Evolutionary conservation across 2,329 filamentous ascomycete genomes (phyloP).

Genomic region (Gyromitra esculenta): DNA sequence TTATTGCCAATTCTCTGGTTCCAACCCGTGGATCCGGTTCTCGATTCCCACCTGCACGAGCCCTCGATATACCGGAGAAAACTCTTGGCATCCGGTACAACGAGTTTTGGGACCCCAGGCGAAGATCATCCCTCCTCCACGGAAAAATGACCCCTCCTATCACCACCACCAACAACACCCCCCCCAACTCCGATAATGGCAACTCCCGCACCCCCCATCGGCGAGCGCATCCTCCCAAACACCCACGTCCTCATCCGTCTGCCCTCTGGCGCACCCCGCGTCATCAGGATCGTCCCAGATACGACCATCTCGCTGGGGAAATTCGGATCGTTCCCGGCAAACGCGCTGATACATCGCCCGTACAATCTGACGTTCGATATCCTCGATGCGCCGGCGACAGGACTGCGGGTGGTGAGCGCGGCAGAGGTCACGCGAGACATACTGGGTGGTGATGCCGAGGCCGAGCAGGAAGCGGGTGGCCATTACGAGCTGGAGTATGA

Average conservation of each 20-base stretch:
- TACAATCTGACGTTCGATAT: constrained; percentile 85
- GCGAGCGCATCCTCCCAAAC: constrained; percentile 63
- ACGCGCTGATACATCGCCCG: constrained; percentile 88
- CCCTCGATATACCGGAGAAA: constrained; percentile 15
- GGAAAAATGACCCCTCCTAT: neutral
- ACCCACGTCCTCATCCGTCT: constrained; percentile 67
- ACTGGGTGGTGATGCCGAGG: constrained; percentile 57
- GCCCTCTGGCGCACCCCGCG: constrained; percentile 68
- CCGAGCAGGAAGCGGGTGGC: constrained; percentile 52
- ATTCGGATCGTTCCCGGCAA: constrained; percentile 89
- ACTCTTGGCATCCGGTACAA: constrained; percentile 41
- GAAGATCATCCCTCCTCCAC: neutral
- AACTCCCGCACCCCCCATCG: constrained; percentile 26
- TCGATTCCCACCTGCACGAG: neutral
- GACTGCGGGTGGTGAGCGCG: constrained; percentile 55
- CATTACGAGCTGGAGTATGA: constrained; percentile 57
- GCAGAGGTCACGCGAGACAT: constrained; percentile 56
- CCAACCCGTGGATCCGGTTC: neutral
- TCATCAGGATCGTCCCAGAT: constrained; percentile 70
- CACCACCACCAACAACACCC: neutral
- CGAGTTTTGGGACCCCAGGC: constrained; percentile 4
- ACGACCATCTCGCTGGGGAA: constrained; percentile 79
- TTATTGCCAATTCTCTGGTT: neutral
- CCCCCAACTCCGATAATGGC: constrained; percentile 20
- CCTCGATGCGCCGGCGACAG: constrained; percentile 65